Evolutionary conservation across 441 rosid genomes (phyloP).

Genomic region (Gossypium davidsonii): DNA sequence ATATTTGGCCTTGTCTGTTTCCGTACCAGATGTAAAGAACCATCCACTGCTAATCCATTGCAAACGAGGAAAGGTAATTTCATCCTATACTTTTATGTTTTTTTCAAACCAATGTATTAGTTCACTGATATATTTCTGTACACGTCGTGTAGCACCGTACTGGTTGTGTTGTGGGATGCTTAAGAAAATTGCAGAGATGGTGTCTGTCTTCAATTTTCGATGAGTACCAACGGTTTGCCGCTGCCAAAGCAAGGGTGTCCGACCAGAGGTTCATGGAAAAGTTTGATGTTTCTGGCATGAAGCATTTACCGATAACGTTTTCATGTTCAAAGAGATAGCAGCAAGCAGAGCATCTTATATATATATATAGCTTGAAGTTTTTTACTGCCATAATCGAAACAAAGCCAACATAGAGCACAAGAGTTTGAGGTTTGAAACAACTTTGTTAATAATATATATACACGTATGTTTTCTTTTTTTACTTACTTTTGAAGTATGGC

Average conservation of each 20-base stretch:
- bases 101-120: not conserved
- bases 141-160: constrained; percentile 47
- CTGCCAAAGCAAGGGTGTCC: constrained; percentile 52
- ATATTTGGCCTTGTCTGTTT: constrained; percentile 1
- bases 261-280: constrained; percentile 66
- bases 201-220: constrained; percentile 56
- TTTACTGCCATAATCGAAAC: not conserved
- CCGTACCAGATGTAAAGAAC: constrained; percentile 39
- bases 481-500: not conserved
- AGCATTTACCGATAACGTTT: constrained; percentile 36
- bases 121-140: not conserved
- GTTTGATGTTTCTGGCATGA: constrained; percentile 48
- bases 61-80: constrained; percentile 58
- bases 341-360: not conserved
- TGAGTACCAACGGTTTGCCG: constrained; percentile 62
- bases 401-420: not conserved
- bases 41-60: constrained; percentile 62
- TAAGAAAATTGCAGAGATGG: constrained; percentile 58
- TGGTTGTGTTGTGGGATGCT: constrained; percentile 57
- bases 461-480: not conserved
- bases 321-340: constrained; percentile 36
- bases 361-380: not conserved
- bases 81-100: not conserved
- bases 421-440: not conserved
- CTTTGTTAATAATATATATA: not conserved